These are phyloP conservation scores for Podospora sp. DNA, from an alignment of 495 filamentous ascomycete species.

Conservation along the genomic window DNA sequence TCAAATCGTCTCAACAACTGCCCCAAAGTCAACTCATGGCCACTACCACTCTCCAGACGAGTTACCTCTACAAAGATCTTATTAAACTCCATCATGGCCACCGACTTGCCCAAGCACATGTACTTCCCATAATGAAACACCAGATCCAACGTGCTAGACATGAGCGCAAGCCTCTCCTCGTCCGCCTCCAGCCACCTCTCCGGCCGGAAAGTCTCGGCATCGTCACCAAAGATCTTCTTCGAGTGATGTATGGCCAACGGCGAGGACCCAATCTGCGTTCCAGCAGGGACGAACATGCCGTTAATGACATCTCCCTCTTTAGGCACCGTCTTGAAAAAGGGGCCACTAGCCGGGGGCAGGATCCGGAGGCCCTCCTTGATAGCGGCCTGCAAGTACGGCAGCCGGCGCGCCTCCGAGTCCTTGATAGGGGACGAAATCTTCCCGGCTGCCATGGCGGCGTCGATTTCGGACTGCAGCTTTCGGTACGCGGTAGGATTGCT, in stretches of 20 bases:
- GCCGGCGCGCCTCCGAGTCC: constrained; percentile 41
- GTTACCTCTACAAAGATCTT: constrained; percentile 41
- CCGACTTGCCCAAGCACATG: constrained; percentile 36
- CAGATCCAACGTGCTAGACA: constrained; percentile 38
- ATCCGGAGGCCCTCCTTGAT: constrained; percentile 50
- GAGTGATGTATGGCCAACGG: constrained; percentile 31
- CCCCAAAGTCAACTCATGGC: not conserved
- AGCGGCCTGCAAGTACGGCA: constrained; percentile 51
- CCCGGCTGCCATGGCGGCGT: constrained; percentile 28
- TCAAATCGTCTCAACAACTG: constrained; percentile 54
- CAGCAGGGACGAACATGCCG: constrained; percentile 48
- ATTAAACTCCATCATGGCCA: constrained; percentile 44
- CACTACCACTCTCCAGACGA: not conserved
- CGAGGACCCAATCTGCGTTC: constrained; percentile 48
- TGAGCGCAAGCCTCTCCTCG: constrained; percentile 32
- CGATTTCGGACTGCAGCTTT: constrained; percentile 60
- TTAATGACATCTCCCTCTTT: constrained; percentile 53
- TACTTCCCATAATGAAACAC: constrained; percentile 40
- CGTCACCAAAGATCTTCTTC: constrained; percentile 44
- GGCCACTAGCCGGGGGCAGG: constrained; percentile 44
- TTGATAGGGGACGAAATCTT: constrained; percentile 36
- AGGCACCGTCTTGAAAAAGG: constrained; percentile 49
- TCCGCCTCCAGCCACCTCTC: constrained; percentile 53
- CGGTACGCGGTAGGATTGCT: constrained; percentile 49
- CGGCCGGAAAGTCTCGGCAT: constrained; percentile 49